Evolutionary conservation across 805 yeast genomes (phyloP).

Genomic region (Pichia cephalocereana): DNA sequence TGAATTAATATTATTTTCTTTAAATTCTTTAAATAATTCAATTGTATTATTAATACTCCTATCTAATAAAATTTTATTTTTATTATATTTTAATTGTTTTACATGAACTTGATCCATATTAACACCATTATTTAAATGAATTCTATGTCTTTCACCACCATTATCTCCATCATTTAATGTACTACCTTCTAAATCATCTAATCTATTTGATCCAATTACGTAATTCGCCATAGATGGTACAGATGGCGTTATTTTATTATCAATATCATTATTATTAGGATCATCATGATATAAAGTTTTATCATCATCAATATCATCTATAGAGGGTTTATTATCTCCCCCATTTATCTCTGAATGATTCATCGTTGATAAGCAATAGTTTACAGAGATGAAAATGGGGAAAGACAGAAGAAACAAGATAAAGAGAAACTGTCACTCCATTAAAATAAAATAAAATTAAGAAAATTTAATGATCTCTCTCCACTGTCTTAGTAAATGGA

Average conservation of each 20-base stretch:
- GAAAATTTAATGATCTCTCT: too few species aligned
- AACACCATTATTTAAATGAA: background rate
- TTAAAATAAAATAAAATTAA: too few species aligned
- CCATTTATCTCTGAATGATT: background rate
- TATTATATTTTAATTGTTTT: conserved; percentile 66
- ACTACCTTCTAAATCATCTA: conserved; percentile 18
- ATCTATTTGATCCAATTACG: conserved; percentile 11
- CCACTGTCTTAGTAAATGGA: too few species aligned
- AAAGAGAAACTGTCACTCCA: too few species aligned
- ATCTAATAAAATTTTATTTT: conserved; percentile 56
- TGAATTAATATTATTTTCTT: conserved; percentile 45
- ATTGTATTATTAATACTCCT: conserved; percentile 48
- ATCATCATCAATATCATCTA: background rate
- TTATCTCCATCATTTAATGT: conserved; percentile 21
- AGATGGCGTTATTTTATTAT: background rate
- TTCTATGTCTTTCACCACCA: background rate
- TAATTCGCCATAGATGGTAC: conserved; percentile 16
- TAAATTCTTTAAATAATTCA: conserved; percentile 41
- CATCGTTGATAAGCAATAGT: background rate
- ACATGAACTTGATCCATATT: conserved; percentile 7
- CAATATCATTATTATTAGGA: background rate
- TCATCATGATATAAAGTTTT: background rate
- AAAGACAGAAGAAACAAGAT: too few species aligned
- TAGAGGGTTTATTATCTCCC: too few species aligned
- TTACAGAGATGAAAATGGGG: too few species aligned